A percentile compares a stretch with the other conserved stretches of the same genome.
Evolutionary conservation across 2,329 filamentous ascomycete species (phyloP).

Genomic region (Fusarium secorum): DNA sequence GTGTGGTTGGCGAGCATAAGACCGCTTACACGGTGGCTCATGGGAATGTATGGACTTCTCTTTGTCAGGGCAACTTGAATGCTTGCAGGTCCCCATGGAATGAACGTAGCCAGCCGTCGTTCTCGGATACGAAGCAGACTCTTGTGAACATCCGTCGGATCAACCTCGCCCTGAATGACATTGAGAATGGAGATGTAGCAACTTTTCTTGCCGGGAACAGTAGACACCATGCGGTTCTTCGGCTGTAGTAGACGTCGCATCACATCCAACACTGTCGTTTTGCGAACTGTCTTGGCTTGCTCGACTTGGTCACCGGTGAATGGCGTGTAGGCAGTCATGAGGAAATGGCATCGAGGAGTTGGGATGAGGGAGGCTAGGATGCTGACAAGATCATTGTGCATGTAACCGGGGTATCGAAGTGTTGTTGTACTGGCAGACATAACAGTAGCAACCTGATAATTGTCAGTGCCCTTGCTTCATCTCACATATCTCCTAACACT

Average conservation of each 20-base stretch:
- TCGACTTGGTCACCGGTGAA: conserved; percentile 97
- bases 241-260: conserved; percentile 95
- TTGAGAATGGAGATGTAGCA: conserved; percentile 99
- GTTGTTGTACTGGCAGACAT: conserved; percentile 99
- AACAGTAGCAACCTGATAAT: conserved; percentile 81
- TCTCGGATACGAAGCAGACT: conserved; percentile 95
- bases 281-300: conserved; percentile 95
- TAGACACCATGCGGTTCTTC: conserved; percentile 99
- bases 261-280: conserved; percentile 96
- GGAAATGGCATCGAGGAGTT: conserved; percentile 95
- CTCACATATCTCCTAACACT: background rate
- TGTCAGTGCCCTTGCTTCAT: conserved; percentile 10
- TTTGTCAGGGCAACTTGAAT: conserved; percentile 98
- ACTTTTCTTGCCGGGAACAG: conserved; percentile 92
- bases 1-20: conserved; percentile 99
- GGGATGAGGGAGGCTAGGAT: conserved; percentile 96
- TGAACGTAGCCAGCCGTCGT: conserved; percentile 91
- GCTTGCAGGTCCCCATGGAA: conserved; percentile 96
- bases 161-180: conserved; percentile 98
- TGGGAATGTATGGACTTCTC: conserved; percentile 93
- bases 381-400: conserved; percentile 99
- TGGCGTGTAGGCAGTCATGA: conserved; percentile 98
- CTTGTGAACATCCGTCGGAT: conserved; percentile 98
- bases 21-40: conserved; percentile 92
- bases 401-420: conserved; percentile 95